phyloP scores from a whole-genome alignment of 2,329 filamentous ascomycete genomes.

The Monilinia fructicola region DNA sequence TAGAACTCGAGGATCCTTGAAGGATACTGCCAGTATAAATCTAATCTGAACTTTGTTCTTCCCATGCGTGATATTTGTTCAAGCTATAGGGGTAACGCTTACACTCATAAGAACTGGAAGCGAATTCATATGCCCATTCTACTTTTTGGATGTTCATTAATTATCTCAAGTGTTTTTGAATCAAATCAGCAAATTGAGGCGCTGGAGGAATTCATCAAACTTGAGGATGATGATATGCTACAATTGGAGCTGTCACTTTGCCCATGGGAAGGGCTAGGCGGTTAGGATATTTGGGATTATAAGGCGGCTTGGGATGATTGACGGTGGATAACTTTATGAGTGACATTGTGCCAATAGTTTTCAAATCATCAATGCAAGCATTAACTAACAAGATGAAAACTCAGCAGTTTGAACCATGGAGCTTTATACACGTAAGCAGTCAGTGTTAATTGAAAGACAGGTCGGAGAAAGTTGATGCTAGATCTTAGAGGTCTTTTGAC shows the following conservation, averaged over 20 bases:
- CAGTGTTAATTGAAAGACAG: too few relatives aligned
- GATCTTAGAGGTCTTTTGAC: background rate
- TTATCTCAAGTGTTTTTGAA: background rate
- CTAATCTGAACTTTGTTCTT: background rate
- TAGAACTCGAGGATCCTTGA: too few relatives aligned
- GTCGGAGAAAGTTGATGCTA: background rate
- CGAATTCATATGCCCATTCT: constrained; percentile 1
- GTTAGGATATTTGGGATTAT: background rate
- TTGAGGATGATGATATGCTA: constrained; percentile 1
- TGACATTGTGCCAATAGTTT: too few relatives aligned
- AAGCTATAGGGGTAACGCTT: background rate
- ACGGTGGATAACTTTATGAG: too few relatives aligned
- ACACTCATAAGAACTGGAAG: background rate
- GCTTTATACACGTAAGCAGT: too few relatives aligned
- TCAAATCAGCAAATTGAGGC: background rate
- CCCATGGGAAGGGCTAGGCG: background rate
- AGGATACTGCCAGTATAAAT: background rate
- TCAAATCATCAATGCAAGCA: too few relatives aligned
- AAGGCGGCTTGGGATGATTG: background rate
- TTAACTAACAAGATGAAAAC: too few relatives aligned
- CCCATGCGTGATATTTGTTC: background rate
- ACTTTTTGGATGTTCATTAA: constrained; percentile 11
- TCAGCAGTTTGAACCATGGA: too few relatives aligned
- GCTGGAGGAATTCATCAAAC: background rate
- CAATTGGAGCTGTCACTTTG: background rate